Evolutionary conservation across 257 asterid genomes (phyloP), one percentile per base, ranked within the genome.

Genomic region (Vinca minor): DNA sequence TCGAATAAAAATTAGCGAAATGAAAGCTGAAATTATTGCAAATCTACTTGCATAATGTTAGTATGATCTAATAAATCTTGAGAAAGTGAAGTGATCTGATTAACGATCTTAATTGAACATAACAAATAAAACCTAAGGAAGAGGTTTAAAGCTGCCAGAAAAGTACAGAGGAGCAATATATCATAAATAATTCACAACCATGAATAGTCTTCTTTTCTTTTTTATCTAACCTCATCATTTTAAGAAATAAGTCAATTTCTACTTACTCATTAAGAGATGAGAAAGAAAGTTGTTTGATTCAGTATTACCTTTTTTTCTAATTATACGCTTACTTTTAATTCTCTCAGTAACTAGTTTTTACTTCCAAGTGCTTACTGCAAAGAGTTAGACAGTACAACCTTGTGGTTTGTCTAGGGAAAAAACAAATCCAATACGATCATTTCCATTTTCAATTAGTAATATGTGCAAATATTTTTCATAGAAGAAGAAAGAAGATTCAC

Each of bases 21-120:
- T 29, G 15, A 45, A 38, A 52, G 55, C 45, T 56, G 62, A 56
- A 31, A 56, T 56, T 31, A 31, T 18, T 56, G 10, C 61, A 55
- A 3, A n/a, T 4, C 60, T 13, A 55, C 61, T 17, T 14, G 15
- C 39, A 3, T 31, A 31, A 56, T 15, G 17, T 29, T 31, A 20
- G 62, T 18, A 28, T 54, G 38, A 38, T 1, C 11, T 1, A 38
- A 1, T 38, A 8, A 38, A 38, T 8, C 42, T 38, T 38, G 42
- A 54, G 23, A 20, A 23, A 23, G 12, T 14, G 38, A 53, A 53
- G n/a, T 8, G 26, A 53, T 53, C 59, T 12, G 8, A 29, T 28
- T 28, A 29, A 54, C 1, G 26, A 28, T 54, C 39, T 28, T 29
- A 8, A 54, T 54, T 29, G 20, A 54, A 29, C 59, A 53, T 1